These are phyloP conservation scores for Russula sp. DNA, from an alignment of 768 basidiomycete species.

Conservation along the genomic window DNA sequence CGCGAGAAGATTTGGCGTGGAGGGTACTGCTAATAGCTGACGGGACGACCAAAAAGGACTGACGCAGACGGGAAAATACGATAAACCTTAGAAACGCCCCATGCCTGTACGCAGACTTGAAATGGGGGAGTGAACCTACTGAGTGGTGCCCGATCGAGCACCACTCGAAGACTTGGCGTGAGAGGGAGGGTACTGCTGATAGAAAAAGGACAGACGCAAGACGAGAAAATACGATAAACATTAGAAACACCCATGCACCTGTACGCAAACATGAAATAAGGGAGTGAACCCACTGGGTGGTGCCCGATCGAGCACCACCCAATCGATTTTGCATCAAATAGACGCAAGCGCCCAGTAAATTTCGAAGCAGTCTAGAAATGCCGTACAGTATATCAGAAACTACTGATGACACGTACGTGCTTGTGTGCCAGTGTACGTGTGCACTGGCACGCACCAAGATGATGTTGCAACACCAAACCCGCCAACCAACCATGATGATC, in stretches of 20 bases:
- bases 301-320: conserved; percentile 5
- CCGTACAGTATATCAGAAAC: background rate
- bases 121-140: background rate
- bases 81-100: background rate
- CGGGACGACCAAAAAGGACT: background rate
- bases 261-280: too few relatives aligned
- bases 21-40: too few relatives aligned
- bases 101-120: background rate
- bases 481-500: too few relatives aligned
- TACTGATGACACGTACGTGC: background rate
- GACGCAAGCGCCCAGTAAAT: background rate
- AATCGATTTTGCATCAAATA: background rate
- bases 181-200: too few relatives aligned
- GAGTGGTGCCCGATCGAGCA: conserved; percentile 9
- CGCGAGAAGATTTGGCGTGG: background rate
- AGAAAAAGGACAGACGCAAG: too few relatives aligned
- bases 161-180: too few relatives aligned
- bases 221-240: too few relatives aligned
- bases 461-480: too few relatives aligned
- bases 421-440: too few relatives aligned
- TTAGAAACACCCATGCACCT: too few relatives aligned
- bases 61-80: background rate
- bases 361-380: background rate
- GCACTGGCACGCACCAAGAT: too few relatives aligned
- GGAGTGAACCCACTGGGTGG: background rate